Evolutionary conservation across 2,329 filamentous ascomycete species (phyloP).

Genomic region (Pleurostoma richardsiae): DNA sequence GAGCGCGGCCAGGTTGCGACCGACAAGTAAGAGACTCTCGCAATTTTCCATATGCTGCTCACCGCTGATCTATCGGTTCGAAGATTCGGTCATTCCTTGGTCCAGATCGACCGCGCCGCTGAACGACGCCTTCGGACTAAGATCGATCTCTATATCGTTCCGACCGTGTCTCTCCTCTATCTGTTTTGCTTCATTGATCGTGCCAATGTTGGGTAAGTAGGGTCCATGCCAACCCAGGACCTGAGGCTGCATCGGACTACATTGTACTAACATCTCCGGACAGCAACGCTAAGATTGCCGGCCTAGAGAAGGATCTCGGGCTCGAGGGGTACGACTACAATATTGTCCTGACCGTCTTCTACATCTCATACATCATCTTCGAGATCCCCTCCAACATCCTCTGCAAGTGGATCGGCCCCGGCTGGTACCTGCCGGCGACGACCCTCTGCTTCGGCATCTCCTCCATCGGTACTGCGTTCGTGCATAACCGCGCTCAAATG

Average conservation of each 20-base stretch:
- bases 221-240: too few relatives aligned
- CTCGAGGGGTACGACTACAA: slow-evolving; percentile 66
- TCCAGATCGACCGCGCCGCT: slow-evolving; percentile 50
- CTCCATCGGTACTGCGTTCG: slow-evolving; percentile 63
- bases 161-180: slow-evolving; percentile 62
- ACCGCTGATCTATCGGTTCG: background rate
- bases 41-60: background rate
- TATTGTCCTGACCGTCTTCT: slow-evolving; percentile 61
- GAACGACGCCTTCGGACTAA: slow-evolving; percentile 56
- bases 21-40: slow-evolving; percentile 29
- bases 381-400: slow-evolving; percentile 64
- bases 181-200: slow-evolving; percentile 72
- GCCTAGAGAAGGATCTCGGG: slow-evolving; percentile 56
- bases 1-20: slow-evolving; percentile 39
- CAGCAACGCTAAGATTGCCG: slow-evolving; percentile 62
- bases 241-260: background rate
- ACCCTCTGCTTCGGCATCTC: slow-evolving; percentile 58
- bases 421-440: slow-evolving; percentile 63
- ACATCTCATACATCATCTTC: slow-evolving; percentile 68
- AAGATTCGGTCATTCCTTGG: slow-evolving; percentile 42
- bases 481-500: slow-evolving; percentile 42
- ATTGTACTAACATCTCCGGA: background rate
- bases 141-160: slow-evolving; percentile 61
- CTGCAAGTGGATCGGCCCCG: slow-evolving; percentile 68
- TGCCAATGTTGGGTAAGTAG: slow-evolving; percentile 59